These are phyloP conservation scores for Copromyces sp. DNA, from an alignment of 495 filamentous ascomycete species.

Conservation along the genomic window DNA sequence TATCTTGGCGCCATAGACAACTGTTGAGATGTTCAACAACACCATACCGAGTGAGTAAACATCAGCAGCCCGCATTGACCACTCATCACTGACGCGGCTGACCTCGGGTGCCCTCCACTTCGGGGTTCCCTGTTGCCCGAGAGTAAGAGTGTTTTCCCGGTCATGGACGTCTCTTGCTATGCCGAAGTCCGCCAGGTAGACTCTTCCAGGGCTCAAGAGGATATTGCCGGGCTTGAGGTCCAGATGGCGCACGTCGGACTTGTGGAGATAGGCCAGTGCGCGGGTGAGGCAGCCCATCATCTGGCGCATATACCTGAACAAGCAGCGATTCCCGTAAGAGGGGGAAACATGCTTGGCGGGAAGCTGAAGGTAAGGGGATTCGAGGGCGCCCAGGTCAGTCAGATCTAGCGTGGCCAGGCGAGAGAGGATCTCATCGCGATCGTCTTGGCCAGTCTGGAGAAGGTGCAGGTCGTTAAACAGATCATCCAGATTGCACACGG, in stretches of 20 bases:
- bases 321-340: neutral
- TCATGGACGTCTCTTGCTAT: conserved; percentile 29
- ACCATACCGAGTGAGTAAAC: conserved; percentile 29
- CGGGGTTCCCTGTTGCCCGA: conserved; percentile 22
- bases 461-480: conserved; percentile 30
- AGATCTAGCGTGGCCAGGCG: conserved; percentile 24
- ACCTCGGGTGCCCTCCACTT: conserved; percentile 31
- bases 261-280: conserved; percentile 32
- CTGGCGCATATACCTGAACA: conserved; percentile 20
- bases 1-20: conserved; percentile 18
- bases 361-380: neutral
- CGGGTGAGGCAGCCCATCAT: conserved; percentile 29
- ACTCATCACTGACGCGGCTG: conserved; percentile 16
- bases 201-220: conserved; percentile 24
- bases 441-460: conserved; percentile 18
- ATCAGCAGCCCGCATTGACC: conserved; percentile 28
- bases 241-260: conserved; percentile 29
- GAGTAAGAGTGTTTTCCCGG: conserved; percentile 25
- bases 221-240: conserved; percentile 37
- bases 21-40: conserved; percentile 25
- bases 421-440: conserved; percentile 22
- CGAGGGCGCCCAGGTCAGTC: conserved; percentile 16
- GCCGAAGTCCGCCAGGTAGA: conserved; percentile 36
- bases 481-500: conserved; percentile 29
- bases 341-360: neutral